Conservation (phyloP, 2,329 filamentous ascomycete genomes). For the Plectosphaerella cucumerina region DNA sequence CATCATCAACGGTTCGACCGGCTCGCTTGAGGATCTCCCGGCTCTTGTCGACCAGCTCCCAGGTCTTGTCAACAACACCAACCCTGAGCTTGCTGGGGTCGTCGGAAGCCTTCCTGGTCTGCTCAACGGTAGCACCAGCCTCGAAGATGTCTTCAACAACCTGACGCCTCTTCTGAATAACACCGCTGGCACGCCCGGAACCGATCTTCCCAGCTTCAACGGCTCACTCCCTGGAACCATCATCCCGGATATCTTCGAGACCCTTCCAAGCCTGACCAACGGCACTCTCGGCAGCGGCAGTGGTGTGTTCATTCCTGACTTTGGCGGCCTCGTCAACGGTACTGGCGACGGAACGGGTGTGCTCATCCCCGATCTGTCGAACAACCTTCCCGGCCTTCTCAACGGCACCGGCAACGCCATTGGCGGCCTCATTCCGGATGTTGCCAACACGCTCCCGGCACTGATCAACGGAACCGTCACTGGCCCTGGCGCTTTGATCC, state of each 20-base stretch:
- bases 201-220: not conserved
- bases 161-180: not conserved
- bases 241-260: not conserved
- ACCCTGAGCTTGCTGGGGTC: not conserved
- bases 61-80: not conserved
- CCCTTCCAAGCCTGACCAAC: not conserved
- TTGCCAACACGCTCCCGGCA: not conserved
- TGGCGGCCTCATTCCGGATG: not conserved
- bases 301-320: not conserved
- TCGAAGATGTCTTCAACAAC: not conserved
- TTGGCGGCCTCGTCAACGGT: not conserved
- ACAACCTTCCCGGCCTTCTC: not conserved
- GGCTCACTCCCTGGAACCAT: not conserved
- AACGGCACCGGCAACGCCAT: constrained; percentile 1
- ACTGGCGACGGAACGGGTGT: not conserved
- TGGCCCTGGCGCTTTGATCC: not conserved
- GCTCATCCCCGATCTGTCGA: not conserved
- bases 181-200: not conserved
- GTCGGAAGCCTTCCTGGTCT: not conserved
- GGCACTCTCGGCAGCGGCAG: not conserved
- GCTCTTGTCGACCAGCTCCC: not conserved
- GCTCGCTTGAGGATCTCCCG: not conserved
- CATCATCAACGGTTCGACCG: not conserved
- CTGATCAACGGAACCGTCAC: not conserved
- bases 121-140: not conserved